Conservation (phyloP, 352 stramenopile species). For the Pythium rhizo-oryzae region DNA sequence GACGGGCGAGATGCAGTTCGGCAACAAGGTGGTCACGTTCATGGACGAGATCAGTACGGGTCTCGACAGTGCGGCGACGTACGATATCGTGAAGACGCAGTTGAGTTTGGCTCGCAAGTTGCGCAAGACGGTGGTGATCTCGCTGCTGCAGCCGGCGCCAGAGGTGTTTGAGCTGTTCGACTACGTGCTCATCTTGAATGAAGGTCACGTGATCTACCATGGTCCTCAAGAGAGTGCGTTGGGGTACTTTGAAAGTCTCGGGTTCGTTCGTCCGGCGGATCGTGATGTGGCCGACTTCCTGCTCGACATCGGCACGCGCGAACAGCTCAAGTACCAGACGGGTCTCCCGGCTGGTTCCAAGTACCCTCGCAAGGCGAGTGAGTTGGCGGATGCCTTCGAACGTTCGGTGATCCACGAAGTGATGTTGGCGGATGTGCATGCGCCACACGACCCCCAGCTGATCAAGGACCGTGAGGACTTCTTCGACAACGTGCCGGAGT, state of each 20-base stretch:
- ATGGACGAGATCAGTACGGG: conserved; percentile 90
- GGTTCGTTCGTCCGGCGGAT: conserved; percentile 38
- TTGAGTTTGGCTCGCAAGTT: conserved; percentile 32
- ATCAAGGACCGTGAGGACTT: conserved; percentile 67
- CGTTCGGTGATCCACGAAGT: conserved; percentile 41
- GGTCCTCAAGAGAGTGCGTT: conserved; percentile 38
- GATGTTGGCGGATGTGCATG: conserved; percentile 67
- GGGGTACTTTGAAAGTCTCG: conserved; percentile 40
- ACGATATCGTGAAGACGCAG: conserved; percentile 78
- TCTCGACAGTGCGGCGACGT: conserved; percentile 41
- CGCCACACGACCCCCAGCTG: conserved; percentile 88
- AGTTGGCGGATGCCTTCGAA: conserved; percentile 46
- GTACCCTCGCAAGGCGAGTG: conserved; percentile 2
- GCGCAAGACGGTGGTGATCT: conserved; percentile 33
- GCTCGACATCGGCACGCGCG: conserved; percentile 44
- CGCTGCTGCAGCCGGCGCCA: conserved; percentile 32
- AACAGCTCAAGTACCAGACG: conserved; percentile 37
- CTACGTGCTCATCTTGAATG: conserved; percentile 33
- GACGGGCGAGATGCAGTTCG: conserved; percentile 72
- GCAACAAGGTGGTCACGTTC: conserved; percentile 50
- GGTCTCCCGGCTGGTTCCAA: not conserved
- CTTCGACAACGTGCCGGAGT: conserved; percentile 34
- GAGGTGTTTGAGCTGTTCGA: conserved; percentile 36
- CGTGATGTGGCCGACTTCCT: conserved; percentile 57
- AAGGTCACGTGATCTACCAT: too few species aligned